Conservation (phyloP, 1,284 basidiomycete genomes). For the Vanrija pseudolonga region DNA sequence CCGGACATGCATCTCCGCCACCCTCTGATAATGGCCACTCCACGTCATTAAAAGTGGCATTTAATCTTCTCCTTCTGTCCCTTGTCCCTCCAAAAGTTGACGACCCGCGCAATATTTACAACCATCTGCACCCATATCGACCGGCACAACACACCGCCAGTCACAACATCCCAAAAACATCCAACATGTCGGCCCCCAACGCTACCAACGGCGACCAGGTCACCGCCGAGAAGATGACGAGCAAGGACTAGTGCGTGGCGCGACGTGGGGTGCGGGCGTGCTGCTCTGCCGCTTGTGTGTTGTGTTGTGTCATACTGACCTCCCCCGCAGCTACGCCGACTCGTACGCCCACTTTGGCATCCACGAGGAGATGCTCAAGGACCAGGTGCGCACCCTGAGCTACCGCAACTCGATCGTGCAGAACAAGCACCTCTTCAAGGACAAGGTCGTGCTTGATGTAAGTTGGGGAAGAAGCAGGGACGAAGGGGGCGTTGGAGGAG, state of each 20-base stretch:
- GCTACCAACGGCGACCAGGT: conserved; percentile 35
- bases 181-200: conserved; percentile 16
- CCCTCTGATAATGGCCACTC: too few relatives aligned
- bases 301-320: too few relatives aligned
- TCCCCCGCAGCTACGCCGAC: conserved; percentile 76
- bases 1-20: too few relatives aligned
- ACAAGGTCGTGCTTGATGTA: conserved; percentile 89
- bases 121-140: background rate
- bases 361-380: conserved; percentile 99
- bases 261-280: too few relatives aligned
- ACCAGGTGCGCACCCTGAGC: conserved; percentile 88
- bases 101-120: too few relatives aligned
- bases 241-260: conserved; percentile 47
- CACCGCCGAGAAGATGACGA: conserved; percentile 43
- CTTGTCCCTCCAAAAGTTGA: background rate
- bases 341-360: conserved; percentile 72
- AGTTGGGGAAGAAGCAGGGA: conserved; percentile 11
- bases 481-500: too few relatives aligned
- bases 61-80: background rate
- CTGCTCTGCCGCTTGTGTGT: too few relatives aligned
- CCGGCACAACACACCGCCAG: background rate
- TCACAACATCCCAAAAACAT: background rate
- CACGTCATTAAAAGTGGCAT: too few relatives aligned
- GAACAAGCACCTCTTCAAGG: conserved; percentile 94
- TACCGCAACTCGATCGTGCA: conserved; percentile 94